Conservation (phyloP, 2,329 filamentous ascomycete species). For the Aspergillus japonicus region DNA sequence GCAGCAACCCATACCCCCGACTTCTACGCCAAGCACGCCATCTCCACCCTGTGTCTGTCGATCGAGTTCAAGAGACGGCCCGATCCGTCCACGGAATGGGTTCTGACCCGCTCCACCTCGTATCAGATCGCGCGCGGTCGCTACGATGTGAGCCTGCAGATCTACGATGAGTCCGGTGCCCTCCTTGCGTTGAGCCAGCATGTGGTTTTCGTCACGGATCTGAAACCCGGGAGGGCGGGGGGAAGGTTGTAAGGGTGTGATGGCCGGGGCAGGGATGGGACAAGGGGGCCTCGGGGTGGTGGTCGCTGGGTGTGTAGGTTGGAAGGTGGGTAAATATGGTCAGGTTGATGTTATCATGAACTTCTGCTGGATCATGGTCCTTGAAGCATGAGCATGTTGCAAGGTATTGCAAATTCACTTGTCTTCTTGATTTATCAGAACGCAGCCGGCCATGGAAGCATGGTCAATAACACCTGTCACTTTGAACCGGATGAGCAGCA, state of each 20-base stretch:
- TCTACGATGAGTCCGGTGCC: constrained; percentile 16
- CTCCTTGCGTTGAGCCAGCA: constrained; percentile 24
- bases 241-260: constrained; percentile 5
- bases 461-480: too few relatives aligned
- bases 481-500: too few relatives aligned
- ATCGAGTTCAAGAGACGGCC: constrained; percentile 25
- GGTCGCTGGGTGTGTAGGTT: too few relatives aligned
- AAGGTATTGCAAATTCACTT: too few relatives aligned
- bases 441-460: too few relatives aligned
- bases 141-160: constrained; percentile 22
- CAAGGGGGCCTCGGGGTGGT: too few relatives aligned
- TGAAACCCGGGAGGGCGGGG: constrained; percentile 7
- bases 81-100: constrained; percentile 18
- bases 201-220: constrained; percentile 18
- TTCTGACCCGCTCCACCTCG: constrained; percentile 23
- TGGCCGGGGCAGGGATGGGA: neutral
- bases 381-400: too few relatives aligned
- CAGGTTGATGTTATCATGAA: too few relatives aligned
- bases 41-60: constrained; percentile 24
- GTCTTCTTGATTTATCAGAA: too few relatives aligned
- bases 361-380: too few relatives aligned
- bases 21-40: constrained; percentile 20
- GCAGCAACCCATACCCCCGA: constrained; percentile 22
- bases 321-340: too few relatives aligned
- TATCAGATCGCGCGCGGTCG: constrained; percentile 17